Base-by-base conservation (phyloP, 306 rosid genomes). In the Corylus heterophylla region DNA sequence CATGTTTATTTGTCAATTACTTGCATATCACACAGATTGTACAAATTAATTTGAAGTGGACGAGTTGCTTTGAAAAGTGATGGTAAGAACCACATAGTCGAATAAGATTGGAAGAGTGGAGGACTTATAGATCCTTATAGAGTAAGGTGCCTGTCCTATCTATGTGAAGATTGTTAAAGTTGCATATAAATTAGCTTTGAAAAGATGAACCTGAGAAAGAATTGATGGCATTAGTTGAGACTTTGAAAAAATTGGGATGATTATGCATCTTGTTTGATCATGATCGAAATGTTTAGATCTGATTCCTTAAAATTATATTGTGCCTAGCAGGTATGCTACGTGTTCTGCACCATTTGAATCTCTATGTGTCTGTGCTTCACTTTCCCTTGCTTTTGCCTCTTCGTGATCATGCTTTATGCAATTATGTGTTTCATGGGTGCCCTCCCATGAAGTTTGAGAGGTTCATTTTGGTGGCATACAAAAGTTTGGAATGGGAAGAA, bases 221-320 rank as follows among this genome's bases (percentile, higher is more conserved):
- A n/a, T 20, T 56, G 31, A 20, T 31, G 69, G 45, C 13, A 63
- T 63, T 20, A 63, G 1, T 31, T 12, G 18, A 12, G 47, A 63
- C 44, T 63, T 63, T 7, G 7, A 42, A 31, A 61, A 59, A 61
- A 61, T 14, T 20, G 44, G 20, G 44, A 63, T 29, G 47, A 63
- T 31, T 63, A n/a, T 35, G n/a, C 6, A 14, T 63, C 20, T 63
- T 63, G 45, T 63, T 63, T 35, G 29, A 56, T 18, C 29, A 31
- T 13, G 69, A 35, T 63, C 69, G 31, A 63, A 63, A 63, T 63
- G 45, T 63, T 12, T 54, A 17, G 69, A 63, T 35, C 69, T 63
- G n/a, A 14, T 54, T 14, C 69, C 47, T 31, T 63, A 8, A 63
- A 5, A 31, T 14, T 6, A 17, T 37, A 63, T 35, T 63, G 9